Evolutionary conservation across 2,329 filamentous ascomycete genomes (phyloP).

Genomic region (Scedosporium boydii): DNA sequence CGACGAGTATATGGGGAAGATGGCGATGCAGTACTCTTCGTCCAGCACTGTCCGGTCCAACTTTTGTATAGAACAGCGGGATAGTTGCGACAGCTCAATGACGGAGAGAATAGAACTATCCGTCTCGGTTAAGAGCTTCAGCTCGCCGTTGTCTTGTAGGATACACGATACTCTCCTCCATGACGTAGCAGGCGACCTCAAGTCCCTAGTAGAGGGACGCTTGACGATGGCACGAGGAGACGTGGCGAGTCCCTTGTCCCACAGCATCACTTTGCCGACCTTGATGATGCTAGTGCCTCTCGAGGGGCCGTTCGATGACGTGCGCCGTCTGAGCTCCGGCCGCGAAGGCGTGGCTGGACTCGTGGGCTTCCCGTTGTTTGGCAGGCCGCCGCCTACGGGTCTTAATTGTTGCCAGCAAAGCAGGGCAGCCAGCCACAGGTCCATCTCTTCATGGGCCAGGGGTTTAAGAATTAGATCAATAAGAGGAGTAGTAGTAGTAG

Average conservation of each 20-base stretch:
- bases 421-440: slow-evolving; percentile 71
- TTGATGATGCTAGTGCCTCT: slow-evolving; percentile 71
- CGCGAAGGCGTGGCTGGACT: slow-evolving; percentile 25
- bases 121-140: slow-evolving; percentile 81
- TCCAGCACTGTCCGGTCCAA: slow-evolving; percentile 85
- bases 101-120: slow-evolving; percentile 72
- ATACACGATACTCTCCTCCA: slow-evolving; percentile 92
- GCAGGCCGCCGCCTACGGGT: slow-evolving; percentile 39
- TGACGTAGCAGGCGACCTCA: slow-evolving; percentile 43
- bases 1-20: slow-evolving; percentile 86
- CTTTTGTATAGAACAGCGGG: slow-evolving; percentile 81
- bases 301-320: slow-evolving; percentile 18
- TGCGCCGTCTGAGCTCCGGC: slow-evolving; percentile 33
- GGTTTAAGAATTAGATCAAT: slow-evolving; percentile 58
- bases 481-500: slow-evolving; percentile 30
- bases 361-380: slow-evolving; percentile 13
- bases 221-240: slow-evolving; percentile 47
- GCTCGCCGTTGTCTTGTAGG: slow-evolving; percentile 86
- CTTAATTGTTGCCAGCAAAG: slow-evolving; percentile 73
- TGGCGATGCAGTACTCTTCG: slow-evolving; percentile 87
- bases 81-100: slow-evolving; percentile 81
- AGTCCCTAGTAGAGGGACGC: slow-evolving; percentile 47
- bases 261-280: slow-evolving; percentile 80
- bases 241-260: slow-evolving; percentile 64
- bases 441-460: slow-evolving; percentile 54